Base-by-base conservation (phyloP, 345 rosid genomes). In the Aurinia saxatilis region DNA sequence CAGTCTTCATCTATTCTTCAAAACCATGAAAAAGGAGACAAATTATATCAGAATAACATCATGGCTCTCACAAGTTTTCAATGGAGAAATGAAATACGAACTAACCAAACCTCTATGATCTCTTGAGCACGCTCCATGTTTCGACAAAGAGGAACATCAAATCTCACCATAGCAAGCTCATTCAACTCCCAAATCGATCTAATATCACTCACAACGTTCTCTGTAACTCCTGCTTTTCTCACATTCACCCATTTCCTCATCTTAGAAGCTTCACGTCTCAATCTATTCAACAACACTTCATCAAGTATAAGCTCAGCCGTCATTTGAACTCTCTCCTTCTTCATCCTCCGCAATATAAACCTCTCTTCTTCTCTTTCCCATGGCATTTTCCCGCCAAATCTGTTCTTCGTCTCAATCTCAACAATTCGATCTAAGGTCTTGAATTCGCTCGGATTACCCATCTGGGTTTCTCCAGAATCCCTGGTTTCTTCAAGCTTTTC, bases 101-200 rank as follows among this genome's bases (percentile, higher is more conserved):
- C 2, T 38, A 72, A 67, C 27, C 62, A 71, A 60, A 90, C 97
- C 97, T 90, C 90, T 5, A 80, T 16, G 70, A 87, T 84, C 71
- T 87, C 95, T 67, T 80, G 86, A 41, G 95, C 95, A 72, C 95
- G 75, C 12, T 84, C 86, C 97, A 90, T 90, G 73, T 87, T 90
- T 5, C 83, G 68, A 71, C 88, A 80, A 57, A 90, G 71, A 39
- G 95, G 97, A 36, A 83, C 59, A 50, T 79, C 80, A 63, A 90
- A 87, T 60, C 84, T 90, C 31, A 84, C 77, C 92, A 83, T 83
- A 21, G 75, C 90, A 57, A 90, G 86, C 75, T 84, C 92, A 51
- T 67, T 75, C 33, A 10, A 66, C 60, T 72, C 71, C 97, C 97
- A 90, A 29, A 61, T 58, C 48, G 33, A 59, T 57, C 65, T 72